phyloP scores from a whole-genome alignment of 495 filamentous ascomycete species.

The Saxophila tyrrhenica region DNA sequence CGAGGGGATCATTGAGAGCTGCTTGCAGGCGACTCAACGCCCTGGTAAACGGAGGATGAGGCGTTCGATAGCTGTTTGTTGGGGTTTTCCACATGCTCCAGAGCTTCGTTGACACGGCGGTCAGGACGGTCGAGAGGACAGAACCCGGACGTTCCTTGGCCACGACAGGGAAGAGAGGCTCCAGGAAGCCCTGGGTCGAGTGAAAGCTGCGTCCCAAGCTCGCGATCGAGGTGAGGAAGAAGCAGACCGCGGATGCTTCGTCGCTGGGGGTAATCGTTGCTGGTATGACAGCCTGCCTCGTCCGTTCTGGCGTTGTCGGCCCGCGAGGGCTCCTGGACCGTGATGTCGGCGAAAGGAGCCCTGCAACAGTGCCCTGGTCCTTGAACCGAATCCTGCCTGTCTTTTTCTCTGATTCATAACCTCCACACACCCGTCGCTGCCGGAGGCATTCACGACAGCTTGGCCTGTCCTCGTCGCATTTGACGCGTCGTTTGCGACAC shows the following conservation, averaged over 20 bases:
- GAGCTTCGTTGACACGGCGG: background rate
- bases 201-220: background rate
- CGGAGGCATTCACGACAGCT: background rate
- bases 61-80: background rate
- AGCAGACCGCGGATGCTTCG: background rate
- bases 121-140: background rate
- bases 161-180: background rate
- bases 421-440: background rate
- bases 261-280: background rate
- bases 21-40: background rate
- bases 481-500: slow-evolving; percentile 5
- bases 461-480: slow-evolving; percentile 6
- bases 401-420: background rate
- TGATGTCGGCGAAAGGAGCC: background rate
- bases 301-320: background rate
- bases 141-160: background rate
- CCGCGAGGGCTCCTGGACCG: background rate
- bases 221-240: background rate
- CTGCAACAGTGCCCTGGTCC: background rate
- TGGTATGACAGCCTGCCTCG: background rate
- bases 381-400: background rate
- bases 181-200: background rate
- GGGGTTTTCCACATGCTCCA: background rate
- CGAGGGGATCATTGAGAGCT: background rate
- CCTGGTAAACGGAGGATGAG: background rate